Percentiles rank a stretch among this genome's conserved stretches.
Conservation (phyloP, 768 basidiomycete genomes). For the Scleroderma citrinum region DNA sequence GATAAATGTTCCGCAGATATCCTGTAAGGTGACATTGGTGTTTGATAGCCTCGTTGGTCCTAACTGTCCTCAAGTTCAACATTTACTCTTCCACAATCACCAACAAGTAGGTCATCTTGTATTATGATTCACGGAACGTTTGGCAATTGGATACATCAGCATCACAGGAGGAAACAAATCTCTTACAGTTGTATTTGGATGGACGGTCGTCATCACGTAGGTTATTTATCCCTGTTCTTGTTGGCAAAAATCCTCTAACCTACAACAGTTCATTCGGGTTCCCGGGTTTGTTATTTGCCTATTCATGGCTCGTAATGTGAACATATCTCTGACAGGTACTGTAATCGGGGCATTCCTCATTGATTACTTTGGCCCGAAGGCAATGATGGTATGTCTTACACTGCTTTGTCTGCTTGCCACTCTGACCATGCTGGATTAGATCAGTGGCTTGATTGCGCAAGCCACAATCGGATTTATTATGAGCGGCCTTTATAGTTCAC, state of each 20-base stretch:
- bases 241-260: no score
- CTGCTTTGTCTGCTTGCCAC: no score
- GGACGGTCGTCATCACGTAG: constrained; percentile 82
- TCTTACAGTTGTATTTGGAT: constrained; percentile 66
- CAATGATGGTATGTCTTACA: constrained; percentile 50
- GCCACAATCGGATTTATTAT: constrained; percentile 83
- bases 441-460: constrained; percentile 59
- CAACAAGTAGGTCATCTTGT: constrained; percentile 38
- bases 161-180: constrained; percentile 50
- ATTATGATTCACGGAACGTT: not conserved
- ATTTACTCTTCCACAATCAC: constrained; percentile 78
- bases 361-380: constrained; percentile 71
- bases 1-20: constrained; percentile 38
- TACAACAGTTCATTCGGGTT: constrained; percentile 52
- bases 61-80: constrained; percentile 49
- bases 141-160: constrained; percentile 31
- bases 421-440: constrained; percentile 34
- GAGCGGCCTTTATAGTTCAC: constrained; percentile 71
- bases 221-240: constrained; percentile 19
- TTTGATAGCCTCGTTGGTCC: not conserved
- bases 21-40: constrained; percentile 42
- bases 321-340: constrained; percentile 38
- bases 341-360: constrained; percentile 69
- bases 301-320: constrained; percentile 5
- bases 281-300: constrained; percentile 35